Conservation (phyloP, 352 stramenopile genomes). For the Aphanomyces stellatus region DNA sequence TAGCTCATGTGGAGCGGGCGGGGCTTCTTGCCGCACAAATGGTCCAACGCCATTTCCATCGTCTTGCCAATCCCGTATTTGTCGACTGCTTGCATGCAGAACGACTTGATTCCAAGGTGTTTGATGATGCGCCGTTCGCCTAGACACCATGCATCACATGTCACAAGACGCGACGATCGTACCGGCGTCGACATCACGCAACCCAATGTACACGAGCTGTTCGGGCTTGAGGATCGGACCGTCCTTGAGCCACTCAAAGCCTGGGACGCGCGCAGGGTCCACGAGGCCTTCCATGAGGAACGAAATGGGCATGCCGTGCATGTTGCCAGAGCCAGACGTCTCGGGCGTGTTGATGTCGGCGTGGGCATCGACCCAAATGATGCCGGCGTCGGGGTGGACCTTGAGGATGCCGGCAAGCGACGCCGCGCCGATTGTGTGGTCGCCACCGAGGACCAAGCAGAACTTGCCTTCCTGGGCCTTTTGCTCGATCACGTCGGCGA, state of each 20-base stretch:
- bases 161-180: neutral
- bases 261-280: conserved; percentile 82
- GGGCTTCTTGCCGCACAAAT: conserved; percentile 81
- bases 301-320: conserved; percentile 97
- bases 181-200: conserved; percentile 88
- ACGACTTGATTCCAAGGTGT: conserved; percentile 91
- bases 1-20: conserved; percentile 95
- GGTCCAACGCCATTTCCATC: conserved; percentile 95
- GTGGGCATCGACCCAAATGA: conserved; percentile 98
- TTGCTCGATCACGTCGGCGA: conserved; percentile 77
- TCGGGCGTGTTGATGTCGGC: conserved; percentile 96
- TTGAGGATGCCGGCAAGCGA: conserved; percentile 88
- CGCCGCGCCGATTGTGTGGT: conserved; percentile 94
- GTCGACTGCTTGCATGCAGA: conserved; percentile 97
- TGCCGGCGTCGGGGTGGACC: conserved; percentile 85
- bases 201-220: conserved; percentile 93
- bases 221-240: conserved; percentile 64
- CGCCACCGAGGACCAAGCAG: conserved; percentile 91
- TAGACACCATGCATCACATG: neutral
- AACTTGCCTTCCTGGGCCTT: conserved; percentile 88
- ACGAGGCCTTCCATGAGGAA: conserved; percentile 91
- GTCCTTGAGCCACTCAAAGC: conserved; percentile 90
- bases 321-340: conserved; percentile 89
- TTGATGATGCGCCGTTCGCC: conserved; percentile 87
- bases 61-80: conserved; percentile 93